These are phyloP conservation scores for Tulasnella sp. DNA, from an alignment of 768 basidiomycete species.

Conservation along the genomic window DNA sequence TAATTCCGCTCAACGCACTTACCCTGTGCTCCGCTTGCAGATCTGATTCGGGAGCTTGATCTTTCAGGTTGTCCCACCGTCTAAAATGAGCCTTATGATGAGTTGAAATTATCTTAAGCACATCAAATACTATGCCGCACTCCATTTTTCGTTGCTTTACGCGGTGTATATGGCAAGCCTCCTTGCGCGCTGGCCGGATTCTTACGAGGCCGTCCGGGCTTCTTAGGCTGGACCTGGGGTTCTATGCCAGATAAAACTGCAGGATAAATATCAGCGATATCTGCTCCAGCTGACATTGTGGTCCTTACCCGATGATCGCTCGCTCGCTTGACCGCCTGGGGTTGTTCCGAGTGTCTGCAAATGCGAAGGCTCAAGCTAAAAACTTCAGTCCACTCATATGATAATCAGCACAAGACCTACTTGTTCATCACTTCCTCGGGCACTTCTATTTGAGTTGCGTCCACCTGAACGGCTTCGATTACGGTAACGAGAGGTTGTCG, in stretches of 20 bases:
- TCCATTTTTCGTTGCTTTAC: not conserved
- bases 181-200: not conserved
- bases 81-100: not conserved
- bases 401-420: not conserved
- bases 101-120: not conserved
- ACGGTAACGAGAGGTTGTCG: not conserved
- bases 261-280: not conserved
- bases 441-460: not conserved
- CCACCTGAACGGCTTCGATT: constrained; percentile 1
- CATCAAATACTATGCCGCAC: not conserved
- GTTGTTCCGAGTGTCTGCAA: not conserved
- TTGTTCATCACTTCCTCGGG: not conserved
- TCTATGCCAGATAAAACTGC: not conserved
- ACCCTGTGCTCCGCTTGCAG: not conserved
- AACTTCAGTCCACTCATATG: not conserved
- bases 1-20: not conserved
- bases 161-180: not conserved
- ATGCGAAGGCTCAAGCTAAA: not conserved
- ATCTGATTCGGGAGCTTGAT: not conserved
- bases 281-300: not conserved
- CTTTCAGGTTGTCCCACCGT: not conserved
- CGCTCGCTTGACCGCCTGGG: not conserved
- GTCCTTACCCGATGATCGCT: not conserved
- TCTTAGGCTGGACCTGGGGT: not conserved
- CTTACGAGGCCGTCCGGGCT: not conserved